Evolutionary conservation across 2,329 filamentous ascomycete species (phyloP).

Genomic region (Colletotrichum spinosum): DNA sequence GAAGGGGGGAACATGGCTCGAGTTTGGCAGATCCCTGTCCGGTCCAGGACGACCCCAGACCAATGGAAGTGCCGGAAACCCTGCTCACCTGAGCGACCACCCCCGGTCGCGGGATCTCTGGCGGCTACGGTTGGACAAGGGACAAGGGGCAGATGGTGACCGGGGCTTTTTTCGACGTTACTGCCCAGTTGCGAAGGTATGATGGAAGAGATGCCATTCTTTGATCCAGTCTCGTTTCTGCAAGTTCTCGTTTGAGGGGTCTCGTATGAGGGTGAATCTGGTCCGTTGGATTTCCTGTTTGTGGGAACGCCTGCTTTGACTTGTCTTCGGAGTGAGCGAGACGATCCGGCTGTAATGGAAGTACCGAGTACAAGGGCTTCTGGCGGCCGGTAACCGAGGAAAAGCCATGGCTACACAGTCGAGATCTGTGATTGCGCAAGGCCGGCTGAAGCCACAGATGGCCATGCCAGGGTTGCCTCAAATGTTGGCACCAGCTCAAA

Average conservation of each 20-base stretch:
- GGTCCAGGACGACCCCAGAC: slow-evolving; percentile 40
- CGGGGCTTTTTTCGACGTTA: background rate
- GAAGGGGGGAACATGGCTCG: slow-evolving; percentile 19
- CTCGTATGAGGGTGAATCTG: slow-evolving; percentile 17
- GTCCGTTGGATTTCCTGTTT: background rate
- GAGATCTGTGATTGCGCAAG: slow-evolving; percentile 31
- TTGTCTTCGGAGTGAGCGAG: slow-evolving; percentile 35
- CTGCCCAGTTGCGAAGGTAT: slow-evolving; percentile 1
- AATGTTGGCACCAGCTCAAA: slow-evolving; percentile 1
- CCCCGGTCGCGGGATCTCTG: slow-evolving; percentile 44
- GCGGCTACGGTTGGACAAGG: slow-evolving; percentile 49
- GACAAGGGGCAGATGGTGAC: slow-evolving; percentile 20
- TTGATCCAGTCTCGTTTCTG: slow-evolving; percentile 17
- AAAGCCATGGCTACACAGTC: background rate
- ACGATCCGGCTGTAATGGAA: slow-evolving; percentile 30
- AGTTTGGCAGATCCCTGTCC: slow-evolving; percentile 41
- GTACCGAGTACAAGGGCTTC: slow-evolving; percentile 28
- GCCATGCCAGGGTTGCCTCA: background rate
- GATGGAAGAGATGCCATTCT: slow-evolving; percentile 2
- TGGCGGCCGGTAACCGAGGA: slow-evolving; percentile 1
- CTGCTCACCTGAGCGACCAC: slow-evolving; percentile 42
- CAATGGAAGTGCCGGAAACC: slow-evolving; percentile 50
- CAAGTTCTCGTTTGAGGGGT: slow-evolving; percentile 3
- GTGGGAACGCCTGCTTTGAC: slow-evolving; percentile 4
- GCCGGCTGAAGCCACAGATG: slow-evolving; percentile 30